These are phyloP conservation scores for Candida fluviatilis DNA, from an alignment of 805 yeast genomes.

Conservation along the genomic window DNA sequence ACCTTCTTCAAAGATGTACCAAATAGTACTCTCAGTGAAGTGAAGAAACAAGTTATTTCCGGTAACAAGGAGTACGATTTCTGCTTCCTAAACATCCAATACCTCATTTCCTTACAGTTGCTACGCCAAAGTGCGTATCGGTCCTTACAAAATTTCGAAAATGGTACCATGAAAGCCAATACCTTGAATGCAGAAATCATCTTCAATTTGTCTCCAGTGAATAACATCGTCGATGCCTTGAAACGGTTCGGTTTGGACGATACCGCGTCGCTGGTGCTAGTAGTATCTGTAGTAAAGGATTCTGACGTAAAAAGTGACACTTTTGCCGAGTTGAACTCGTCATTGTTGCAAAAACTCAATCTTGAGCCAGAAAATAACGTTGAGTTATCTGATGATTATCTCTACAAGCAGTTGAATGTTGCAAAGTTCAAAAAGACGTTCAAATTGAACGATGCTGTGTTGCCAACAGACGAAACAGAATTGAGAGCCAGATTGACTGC, in stretches of 20 bases:
- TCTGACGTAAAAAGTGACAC: constrained; percentile 12
- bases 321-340: constrained; percentile 29
- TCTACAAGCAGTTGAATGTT: constrained; percentile 17
- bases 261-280: constrained; percentile 41
- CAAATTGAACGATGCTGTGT: constrained; percentile 30
- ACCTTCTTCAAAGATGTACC: constrained; percentile 44
- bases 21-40: constrained; percentile 30
- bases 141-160: constrained; percentile 48
- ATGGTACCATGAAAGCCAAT: constrained; percentile 54
- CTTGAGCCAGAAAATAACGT: constrained; percentile 7
- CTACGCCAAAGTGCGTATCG: constrained; percentile 57
- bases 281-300: constrained; percentile 42
- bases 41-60: constrained; percentile 42
- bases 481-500: constrained; percentile 30
- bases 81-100: constrained; percentile 61
- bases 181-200: constrained; percentile 70
- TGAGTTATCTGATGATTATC: constrained; percentile 20
- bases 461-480: constrained; percentile 9
- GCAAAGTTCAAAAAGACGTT: constrained; percentile 32
- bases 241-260: constrained; percentile 66
- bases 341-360: constrained; percentile 20
- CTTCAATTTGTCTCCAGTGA: constrained; percentile 63
- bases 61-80: constrained; percentile 50
- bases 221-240: constrained; percentile 69
- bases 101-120: constrained; percentile 59